Base-by-base conservation (phyloP, 1,139 yeast genomes). In the Hemisphaericaspora xylanilytica region DNA sequence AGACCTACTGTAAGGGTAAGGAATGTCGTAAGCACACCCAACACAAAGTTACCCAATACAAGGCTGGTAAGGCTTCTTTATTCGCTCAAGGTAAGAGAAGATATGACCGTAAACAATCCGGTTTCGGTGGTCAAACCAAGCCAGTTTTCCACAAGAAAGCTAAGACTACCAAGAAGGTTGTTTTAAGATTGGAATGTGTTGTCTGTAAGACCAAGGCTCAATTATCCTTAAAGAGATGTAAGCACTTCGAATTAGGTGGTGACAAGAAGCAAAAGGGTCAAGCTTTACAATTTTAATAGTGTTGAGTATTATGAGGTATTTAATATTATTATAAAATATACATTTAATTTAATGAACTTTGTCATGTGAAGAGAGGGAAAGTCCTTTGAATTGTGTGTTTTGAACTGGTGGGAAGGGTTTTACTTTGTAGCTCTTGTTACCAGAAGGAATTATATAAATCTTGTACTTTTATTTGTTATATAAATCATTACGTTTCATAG, bases 101-200 rank as follows among this genome's bases (percentile, higher is more conserved):
- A 82, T 92, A 92, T 81, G 98, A 94, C 94, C 95, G 99, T 78
- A 92, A 92, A 80, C 98, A 92, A 81, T 74, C 87, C 68, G 99
- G 99, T 88, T 92, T 82, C 79, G 99, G 99, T 87, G 99, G 99
- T 87, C 99, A 92, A 81, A 92, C 98, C 79, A 92, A 89, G 83
- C 98, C 86, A 72, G 87, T 94, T 78, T 92, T 92, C 97, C 97
- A 89, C 88, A 92, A 92, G 86, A 94, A 92, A 78, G 99, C 99
- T 64, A 92, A 92, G 90, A 92, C 98, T 62, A 92, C 99, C 83
- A 92, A 92, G 89, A 92, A 92, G 86, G 96, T 92, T 73, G 98
- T 92, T 58, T 85, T 92, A 72, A 92, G 97, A 81, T 85, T 92
- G 73, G 99, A 92, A 81, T 92, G 98, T 86, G 89, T 89, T 64